These are phyloP conservation scores for Pythium aristosporum DNA, from an alignment of 352 stramenopile species.

Conservation along the genomic window DNA sequence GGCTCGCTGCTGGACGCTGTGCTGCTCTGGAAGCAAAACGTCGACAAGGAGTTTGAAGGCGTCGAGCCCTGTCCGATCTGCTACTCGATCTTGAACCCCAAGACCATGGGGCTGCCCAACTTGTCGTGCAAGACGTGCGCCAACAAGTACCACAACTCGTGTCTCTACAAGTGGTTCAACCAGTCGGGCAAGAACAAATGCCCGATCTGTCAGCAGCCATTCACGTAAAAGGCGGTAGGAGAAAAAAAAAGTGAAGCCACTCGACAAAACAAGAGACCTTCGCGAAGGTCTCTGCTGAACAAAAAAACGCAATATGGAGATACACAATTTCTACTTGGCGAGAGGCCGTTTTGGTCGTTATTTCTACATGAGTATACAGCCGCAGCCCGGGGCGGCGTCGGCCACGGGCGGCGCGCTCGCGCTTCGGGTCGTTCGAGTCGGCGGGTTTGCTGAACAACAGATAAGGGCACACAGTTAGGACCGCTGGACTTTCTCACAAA, in stretches of 20 bases:
- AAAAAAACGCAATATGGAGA: too few species aligned
- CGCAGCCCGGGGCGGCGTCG: conserved; percentile 50
- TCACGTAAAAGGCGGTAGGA: conserved; percentile 45
- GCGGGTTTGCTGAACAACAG: conserved; percentile 17
- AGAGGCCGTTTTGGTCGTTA: not conserved
- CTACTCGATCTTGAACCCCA: conserved; percentile 91
- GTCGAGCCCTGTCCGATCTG: conserved; percentile 92
- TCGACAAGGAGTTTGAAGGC: conserved; percentile 92
- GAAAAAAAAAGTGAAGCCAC: not conserved
- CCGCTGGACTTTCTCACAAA: not conserved
- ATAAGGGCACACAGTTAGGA: not conserved
- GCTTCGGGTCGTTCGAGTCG: conserved; percentile 22
- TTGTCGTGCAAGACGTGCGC: conserved; percentile 90
- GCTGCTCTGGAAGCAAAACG: conserved; percentile 91
- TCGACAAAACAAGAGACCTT: too few species aligned
- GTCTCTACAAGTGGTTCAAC: conserved; percentile 94
- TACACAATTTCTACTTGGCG: not conserved
- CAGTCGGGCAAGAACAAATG: conserved; percentile 94
- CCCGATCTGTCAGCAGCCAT: conserved; percentile 91
- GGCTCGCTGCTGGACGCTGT: conserved; percentile 90
- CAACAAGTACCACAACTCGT: conserved; percentile 94
- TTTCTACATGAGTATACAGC: conserved; percentile 52
- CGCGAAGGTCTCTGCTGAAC: too few species aligned
- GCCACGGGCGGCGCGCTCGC: conserved; percentile 29
- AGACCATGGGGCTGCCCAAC: conserved; percentile 87